Percentiles rank a stretch among this genome's conserved stretches.
These are phyloP conservation scores for Jamesozyma gamospora DNA, from an alignment of 805 yeast genomes.

Conservation along the genomic window DNA sequence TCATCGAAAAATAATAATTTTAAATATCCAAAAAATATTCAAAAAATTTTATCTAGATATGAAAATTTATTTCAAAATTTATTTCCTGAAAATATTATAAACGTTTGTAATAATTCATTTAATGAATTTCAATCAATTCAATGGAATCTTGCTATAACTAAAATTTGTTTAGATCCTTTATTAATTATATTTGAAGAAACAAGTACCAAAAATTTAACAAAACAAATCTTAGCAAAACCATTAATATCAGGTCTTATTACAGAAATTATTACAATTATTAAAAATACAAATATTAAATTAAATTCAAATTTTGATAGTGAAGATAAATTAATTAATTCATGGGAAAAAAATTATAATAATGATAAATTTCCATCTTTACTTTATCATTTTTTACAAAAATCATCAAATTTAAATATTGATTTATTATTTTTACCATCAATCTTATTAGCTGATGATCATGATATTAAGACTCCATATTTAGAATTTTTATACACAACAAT, in stretches of 20 bases:
- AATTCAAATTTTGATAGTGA: conserved; percentile 54
- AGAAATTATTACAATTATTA: conserved; percentile 62
- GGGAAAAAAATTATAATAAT: conserved; percentile 37
- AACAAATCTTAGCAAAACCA: conserved; percentile 72
- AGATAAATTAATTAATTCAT: conserved; percentile 41
- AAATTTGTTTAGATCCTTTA: conserved; percentile 68
- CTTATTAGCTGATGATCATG: conserved; percentile 73
- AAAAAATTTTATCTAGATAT: conserved; percentile 9
- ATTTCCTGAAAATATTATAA: conserved; percentile 31
- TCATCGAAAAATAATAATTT: background rate
- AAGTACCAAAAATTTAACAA: conserved; percentile 41
- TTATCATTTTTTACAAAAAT: conserved; percentile 49
- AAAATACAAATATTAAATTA: conserved; percentile 62
- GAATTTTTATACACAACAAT: conserved; percentile 74
- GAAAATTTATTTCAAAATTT: conserved; percentile 13
- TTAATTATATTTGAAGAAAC: conserved; percentile 63
- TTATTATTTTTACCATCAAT: conserved; percentile 75
- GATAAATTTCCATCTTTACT: conserved; percentile 43
- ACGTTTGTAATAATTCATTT: conserved; percentile 14
- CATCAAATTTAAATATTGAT: conserved; percentile 47
- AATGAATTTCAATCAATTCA: conserved; percentile 56
- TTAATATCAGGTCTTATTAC: conserved; percentile 63
- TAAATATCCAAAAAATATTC: conserved; percentile 10
- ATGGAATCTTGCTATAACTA: conserved; percentile 74
- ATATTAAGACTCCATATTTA: conserved; percentile 78